These are phyloP conservation scores for Penicillium arizonense DNA, from an alignment of 495 filamentous ascomycete species.

Conservation along the genomic window DNA sequence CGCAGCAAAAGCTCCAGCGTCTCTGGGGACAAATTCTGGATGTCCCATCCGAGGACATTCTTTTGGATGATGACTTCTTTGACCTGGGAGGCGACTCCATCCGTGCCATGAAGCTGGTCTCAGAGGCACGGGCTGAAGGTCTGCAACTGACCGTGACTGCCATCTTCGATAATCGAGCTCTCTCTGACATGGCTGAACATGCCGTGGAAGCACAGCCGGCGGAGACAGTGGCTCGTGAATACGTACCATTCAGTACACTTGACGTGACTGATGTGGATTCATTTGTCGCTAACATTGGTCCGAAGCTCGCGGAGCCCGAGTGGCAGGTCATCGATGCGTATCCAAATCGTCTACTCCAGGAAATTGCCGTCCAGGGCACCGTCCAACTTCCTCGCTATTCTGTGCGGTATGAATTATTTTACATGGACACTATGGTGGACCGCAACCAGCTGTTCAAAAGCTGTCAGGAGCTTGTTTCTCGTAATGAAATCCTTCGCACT, in stretches of 20 bases:
- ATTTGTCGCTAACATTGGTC: neutral
- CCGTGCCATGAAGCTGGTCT: conserved; percentile 4
- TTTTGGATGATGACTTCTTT: conserved; percentile 2
- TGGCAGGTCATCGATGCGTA: conserved; percentile 9
- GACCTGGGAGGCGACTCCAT: conserved; percentile 2
- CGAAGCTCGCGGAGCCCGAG: neutral
- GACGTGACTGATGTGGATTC: neutral
- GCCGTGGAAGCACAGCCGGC: neutral
- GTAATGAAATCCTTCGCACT: conserved; percentile 55
- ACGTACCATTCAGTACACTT: neutral
- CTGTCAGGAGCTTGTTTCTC: conserved; percentile 34
- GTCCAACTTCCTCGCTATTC: conserved; percentile 30
- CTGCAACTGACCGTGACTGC: conserved; percentile 1
- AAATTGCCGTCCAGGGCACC: conserved; percentile 45
- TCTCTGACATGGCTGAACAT: conserved; percentile 1
- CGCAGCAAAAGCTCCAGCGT: neutral
- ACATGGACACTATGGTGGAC: conserved; percentile 22
- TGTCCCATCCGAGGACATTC: neutral
- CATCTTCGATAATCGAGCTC: neutral
- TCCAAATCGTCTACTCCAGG: conserved; percentile 27
- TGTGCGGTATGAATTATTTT: conserved; percentile 26
- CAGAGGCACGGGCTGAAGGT: neutral
- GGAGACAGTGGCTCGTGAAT: neutral
- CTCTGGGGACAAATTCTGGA: conserved; percentile 1
- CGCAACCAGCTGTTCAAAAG: conserved; percentile 7